Evolutionary conservation across 495 filamentous ascomycete genomes (phyloP).

Genomic region (Elasticomyces elasticus): DNA sequence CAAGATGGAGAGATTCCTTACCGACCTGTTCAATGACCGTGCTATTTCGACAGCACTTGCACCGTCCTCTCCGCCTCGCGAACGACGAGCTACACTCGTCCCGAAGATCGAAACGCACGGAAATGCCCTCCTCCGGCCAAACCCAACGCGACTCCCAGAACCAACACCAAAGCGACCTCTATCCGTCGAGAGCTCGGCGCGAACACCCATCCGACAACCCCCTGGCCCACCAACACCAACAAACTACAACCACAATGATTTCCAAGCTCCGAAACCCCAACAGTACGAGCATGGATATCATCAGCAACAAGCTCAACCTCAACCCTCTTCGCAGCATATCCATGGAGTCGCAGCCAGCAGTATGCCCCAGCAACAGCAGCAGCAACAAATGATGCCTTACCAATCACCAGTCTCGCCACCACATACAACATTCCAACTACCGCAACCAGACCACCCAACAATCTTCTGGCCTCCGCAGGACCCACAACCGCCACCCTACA

Average conservation of each 20-base stretch:
- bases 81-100: background rate
- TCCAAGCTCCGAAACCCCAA: background rate
- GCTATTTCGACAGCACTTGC: background rate
- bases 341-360: too few species aligned
- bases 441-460: background rate
- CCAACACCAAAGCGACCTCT: constrained; percentile 4
- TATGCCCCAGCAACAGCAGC: too few species aligned
- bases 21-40: constrained; percentile 1
- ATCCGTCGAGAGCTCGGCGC: background rate
- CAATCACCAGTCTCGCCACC: background rate
- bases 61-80: background rate
- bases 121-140: background rate
- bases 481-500: background rate
- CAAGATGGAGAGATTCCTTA: background rate
- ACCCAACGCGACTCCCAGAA: background rate
- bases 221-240: constrained; percentile 3
- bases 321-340: too few species aligned
- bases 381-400: background rate
- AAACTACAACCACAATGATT: too few species aligned
- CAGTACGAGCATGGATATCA: background rate
- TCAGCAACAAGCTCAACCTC: background rate
- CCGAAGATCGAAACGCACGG: background rate
- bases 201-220: background rate
- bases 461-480: background rate
- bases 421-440: background rate